These are phyloP conservation scores for Rhodotorula sp. DNA, from an alignment of 1,284 basidiomycete genomes.

Conservation along the genomic window DNA sequence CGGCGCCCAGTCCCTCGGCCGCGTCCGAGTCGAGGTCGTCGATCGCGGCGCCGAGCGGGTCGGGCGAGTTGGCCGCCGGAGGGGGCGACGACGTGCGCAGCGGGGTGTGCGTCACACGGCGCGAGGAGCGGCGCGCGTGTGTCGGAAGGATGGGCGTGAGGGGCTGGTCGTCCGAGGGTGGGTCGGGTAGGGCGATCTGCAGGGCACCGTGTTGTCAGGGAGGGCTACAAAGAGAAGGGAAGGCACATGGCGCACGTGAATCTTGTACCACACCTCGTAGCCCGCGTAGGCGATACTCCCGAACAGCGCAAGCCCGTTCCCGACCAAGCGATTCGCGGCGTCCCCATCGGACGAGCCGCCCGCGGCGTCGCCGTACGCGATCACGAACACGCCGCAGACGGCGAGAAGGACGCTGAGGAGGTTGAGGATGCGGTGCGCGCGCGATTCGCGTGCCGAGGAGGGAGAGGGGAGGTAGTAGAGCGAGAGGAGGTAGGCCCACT, in stretches of 20 bases:
- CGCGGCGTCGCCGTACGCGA: conserved; percentile 70
- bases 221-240: neutral
- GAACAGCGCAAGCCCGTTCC: conserved; percentile 68
- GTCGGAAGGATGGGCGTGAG: conserved; percentile 53
- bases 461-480: conserved; percentile 42
- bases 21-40: conserved; percentile 5
- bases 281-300: conserved; percentile 69
- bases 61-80: neutral
- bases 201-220: neutral
- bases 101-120: neutral
- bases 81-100: neutral
- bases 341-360: neutral
- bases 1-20: neutral
- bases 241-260: conserved; percentile 57
- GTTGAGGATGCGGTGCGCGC: conserved; percentile 59
- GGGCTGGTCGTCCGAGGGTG: conserved; percentile 49
- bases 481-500: conserved; percentile 47
- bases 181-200: conserved; percentile 21
- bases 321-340: conserved; percentile 51
- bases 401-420: conserved; percentile 72
- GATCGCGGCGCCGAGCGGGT: neutral
- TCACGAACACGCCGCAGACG: conserved; percentile 67
- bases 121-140: conserved; percentile 39
- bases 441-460: conserved; percentile 26
- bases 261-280: conserved; percentile 65